phyloP scores from a whole-genome alignment of 108 stramenopile genomes.

The Stephanodiscus minutulus region DNA sequence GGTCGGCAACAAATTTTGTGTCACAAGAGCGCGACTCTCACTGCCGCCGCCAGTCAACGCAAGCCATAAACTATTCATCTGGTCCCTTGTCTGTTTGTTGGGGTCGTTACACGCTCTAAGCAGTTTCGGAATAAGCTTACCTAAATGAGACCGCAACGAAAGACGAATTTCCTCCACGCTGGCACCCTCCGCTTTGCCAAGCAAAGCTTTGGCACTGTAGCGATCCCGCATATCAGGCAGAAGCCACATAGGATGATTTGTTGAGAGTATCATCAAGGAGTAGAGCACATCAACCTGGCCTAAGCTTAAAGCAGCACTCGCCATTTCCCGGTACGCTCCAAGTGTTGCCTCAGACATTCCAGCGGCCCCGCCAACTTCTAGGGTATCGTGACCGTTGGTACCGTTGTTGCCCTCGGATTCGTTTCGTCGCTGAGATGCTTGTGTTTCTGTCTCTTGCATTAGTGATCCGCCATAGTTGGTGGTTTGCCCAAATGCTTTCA shows the following conservation, averaged over 20 bases:
- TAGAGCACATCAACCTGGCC: constrained; percentile 79
- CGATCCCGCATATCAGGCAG: constrained; percentile 42
- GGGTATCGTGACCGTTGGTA: constrained; percentile 18
- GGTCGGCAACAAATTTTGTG: constrained; percentile 63
- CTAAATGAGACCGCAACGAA: constrained; percentile 71
- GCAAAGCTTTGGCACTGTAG: constrained; percentile 66
- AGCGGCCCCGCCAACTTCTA: constrained; percentile 76
- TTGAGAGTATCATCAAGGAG: constrained; percentile 72
- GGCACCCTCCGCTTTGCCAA: constrained; percentile 56
- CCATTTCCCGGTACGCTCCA: constrained; percentile 87
- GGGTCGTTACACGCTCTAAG: constrained; percentile 81
- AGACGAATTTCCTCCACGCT: constrained; percentile 58
- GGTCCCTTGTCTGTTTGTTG: constrained; percentile 81
- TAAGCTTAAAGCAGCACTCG: constrained; percentile 63
- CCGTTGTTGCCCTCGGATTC: constrained; percentile 16
- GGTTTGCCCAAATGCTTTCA: constrained; percentile 82
- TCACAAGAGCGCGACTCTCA: constrained; percentile 63
- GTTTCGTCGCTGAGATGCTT: constrained; percentile 53
- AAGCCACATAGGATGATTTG: constrained; percentile 76
- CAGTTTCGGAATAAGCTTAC: constrained; percentile 78
- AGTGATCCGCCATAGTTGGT: constrained; percentile 80
- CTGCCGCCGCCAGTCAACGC: constrained; percentile 85
- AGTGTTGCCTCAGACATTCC: constrained; percentile 82
- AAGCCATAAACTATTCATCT: constrained; percentile 80
- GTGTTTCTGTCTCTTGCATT: constrained; percentile 71